phyloP scores from a whole-genome alignment of 2,329 filamentous ascomycete genomes.

The Paracoccidioides lutzii region DNA sequence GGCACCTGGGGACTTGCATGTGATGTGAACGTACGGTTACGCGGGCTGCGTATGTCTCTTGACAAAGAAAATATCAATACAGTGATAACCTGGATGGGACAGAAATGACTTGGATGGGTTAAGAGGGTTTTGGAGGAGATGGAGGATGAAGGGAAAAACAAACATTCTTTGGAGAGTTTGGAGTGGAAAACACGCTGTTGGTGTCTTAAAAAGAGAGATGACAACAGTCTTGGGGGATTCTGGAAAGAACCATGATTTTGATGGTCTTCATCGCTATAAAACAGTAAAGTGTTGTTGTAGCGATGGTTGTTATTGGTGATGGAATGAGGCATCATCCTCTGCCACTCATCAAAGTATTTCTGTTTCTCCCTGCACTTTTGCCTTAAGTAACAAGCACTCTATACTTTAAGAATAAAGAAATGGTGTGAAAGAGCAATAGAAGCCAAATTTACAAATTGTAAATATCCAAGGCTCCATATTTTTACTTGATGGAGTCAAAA shows the following conservation, averaged over 20 bases:
- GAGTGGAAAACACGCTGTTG: not conserved
- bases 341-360: conserved; percentile 1
- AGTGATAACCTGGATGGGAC: not conserved
- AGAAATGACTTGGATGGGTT: not conserved
- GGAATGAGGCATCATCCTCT: not conserved
- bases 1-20: not conserved
- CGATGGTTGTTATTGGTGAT: not conserved
- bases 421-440: not conserved
- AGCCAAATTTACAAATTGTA: not conserved
- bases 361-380: not conserved
- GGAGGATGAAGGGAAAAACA: not conserved
- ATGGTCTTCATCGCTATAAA: not conserved
- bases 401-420: not conserved
- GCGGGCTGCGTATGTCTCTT: not conserved
- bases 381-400: not conserved
- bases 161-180: not conserved
- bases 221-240: not conserved
- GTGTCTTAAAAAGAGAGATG: not conserved
- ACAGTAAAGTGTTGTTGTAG: not conserved
- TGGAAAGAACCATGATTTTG: not conserved
- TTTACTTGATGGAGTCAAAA: not conserved
- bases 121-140: not conserved
- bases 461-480: not conserved
- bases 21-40: not conserved
- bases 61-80: not conserved